Conservation (phyloP, 73 alveolate species). For the Tetrahymena elliotti region DNA sequence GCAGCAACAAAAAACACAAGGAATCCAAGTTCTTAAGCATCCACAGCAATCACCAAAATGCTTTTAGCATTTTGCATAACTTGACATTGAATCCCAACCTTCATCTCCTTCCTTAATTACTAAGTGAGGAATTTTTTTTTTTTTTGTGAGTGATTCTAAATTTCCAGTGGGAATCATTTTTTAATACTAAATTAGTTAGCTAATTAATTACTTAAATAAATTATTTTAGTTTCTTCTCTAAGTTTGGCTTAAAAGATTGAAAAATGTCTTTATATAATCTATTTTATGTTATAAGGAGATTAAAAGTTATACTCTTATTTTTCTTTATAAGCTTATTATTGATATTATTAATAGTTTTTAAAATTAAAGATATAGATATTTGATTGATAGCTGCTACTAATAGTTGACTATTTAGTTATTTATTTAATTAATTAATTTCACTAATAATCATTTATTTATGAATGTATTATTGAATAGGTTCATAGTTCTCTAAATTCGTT, state of each 20-base stretch:
- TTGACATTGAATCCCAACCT: slow-evolving; percentile 3
- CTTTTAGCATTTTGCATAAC: slow-evolving; percentile 31
- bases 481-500: background rate
- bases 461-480: background rate
- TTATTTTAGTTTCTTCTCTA: background rate
- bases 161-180: background rate
- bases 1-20: slow-evolving; percentile 38
- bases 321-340: background rate
- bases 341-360: background rate
- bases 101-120: background rate
- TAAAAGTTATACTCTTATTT: background rate
- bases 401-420: background rate
- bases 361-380: background rate
- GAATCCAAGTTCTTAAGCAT: slow-evolving; percentile 39
- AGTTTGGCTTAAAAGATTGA: background rate
- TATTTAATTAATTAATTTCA: background rate
- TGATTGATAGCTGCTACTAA: background rate
- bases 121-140: background rate
- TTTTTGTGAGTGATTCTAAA: background rate
- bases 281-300: background rate
- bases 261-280: background rate
- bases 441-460: background rate
- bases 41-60: slow-evolving; percentile 40
- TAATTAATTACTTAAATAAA: background rate
- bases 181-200: background rate